phyloP scores from a whole-genome alignment of 148 eudicot genomes.

The Limonium bicolor region DNA sequence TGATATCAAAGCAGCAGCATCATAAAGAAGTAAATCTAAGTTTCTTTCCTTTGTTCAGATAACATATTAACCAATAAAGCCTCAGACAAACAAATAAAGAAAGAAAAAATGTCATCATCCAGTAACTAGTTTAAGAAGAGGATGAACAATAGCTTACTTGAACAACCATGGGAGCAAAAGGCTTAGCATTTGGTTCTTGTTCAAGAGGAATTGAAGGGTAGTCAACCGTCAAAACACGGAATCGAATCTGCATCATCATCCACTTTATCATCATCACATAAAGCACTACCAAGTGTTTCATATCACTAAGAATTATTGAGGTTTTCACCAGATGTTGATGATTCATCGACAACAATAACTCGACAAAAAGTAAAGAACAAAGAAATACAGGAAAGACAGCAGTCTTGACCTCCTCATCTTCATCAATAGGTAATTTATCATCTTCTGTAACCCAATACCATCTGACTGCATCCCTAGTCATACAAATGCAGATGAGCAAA shows the following conservation, averaged over 20 bases:
- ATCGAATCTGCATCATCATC: constrained; percentile 50
- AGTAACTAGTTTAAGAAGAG: not conserved
- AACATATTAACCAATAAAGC: not conserved
- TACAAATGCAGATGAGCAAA: too few relatives aligned
- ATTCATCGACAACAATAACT: not conserved
- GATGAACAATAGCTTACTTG: constrained; percentile 32
- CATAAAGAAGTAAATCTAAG: not conserved
- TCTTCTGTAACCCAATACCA: constrained; percentile 4
- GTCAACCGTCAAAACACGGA: constrained; percentile 39
- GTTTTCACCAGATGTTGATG: too few relatives aligned
- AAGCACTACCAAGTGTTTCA: too few relatives aligned
- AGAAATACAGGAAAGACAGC: too few relatives aligned
- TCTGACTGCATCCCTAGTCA: constrained; percentile 1
- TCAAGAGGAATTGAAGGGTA: constrained; percentile 71
- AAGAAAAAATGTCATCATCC: too few relatives aligned
- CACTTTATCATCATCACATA: too few relatives aligned
- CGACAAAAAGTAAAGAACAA: too few relatives aligned
- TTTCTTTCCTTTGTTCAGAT: not conserved
- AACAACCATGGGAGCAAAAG: constrained; percentile 86
- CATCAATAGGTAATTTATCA: constrained; percentile 23
- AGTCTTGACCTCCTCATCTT: constrained; percentile 43
- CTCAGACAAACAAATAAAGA: not conserved
- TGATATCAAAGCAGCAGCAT: not conserved
- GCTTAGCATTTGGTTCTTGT: constrained; percentile 44
- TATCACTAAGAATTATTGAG: too few relatives aligned